These are phyloP conservation scores for Aspergillus baeticus DNA, from an alignment of 495 filamentous ascomycete species.

Conservation along the genomic window DNA sequence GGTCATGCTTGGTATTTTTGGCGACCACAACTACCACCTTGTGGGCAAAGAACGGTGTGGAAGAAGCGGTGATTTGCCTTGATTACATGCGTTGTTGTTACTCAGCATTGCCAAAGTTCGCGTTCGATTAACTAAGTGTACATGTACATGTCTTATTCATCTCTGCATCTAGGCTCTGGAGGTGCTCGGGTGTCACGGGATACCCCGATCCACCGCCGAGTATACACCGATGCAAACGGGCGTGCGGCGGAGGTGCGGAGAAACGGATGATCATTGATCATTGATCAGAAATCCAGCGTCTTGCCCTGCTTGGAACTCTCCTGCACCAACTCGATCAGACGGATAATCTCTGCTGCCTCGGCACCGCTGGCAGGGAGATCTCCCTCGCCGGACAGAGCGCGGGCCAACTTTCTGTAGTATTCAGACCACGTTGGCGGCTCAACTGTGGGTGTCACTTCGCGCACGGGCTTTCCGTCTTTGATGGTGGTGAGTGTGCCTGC, in stretches of 20 bases:
- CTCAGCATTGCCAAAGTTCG: too few relatives aligned
- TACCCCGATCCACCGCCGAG: not conserved
- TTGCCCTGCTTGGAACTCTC: slow-evolving; percentile 65
- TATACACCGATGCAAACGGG: not conserved
- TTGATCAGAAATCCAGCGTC: slow-evolving; percentile 53
- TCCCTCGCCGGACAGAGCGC: slow-evolving; percentile 61
- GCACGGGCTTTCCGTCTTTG: slow-evolving; percentile 38
- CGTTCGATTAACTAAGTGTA: too few relatives aligned
- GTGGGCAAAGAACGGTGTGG: not conserved
- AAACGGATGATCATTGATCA: not conserved
- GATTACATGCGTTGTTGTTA: too few relatives aligned
- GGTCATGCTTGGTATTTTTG: slow-evolving; percentile 4
- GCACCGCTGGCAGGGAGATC: slow-evolving; percentile 69
- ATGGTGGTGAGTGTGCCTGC: slow-evolving; percentile 44
- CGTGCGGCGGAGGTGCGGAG: too few relatives aligned
- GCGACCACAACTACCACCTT: not conserved
- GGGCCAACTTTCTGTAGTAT: slow-evolving; percentile 69
- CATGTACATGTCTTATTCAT: not conserved
- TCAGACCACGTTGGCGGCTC: slow-evolving; percentile 69
- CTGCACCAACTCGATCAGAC: slow-evolving; percentile 69
- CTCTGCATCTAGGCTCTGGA: not conserved
- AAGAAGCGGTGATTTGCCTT: not conserved
- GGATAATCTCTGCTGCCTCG: slow-evolving; percentile 69
- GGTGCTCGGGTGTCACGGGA: too few relatives aligned
- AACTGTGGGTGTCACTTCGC: slow-evolving; percentile 55